Evolutionary conservation across 768 basidiomycete genomes (phyloP), one percentile per base, ranked within the genome.

Genomic region (Boletus edulis): DNA sequence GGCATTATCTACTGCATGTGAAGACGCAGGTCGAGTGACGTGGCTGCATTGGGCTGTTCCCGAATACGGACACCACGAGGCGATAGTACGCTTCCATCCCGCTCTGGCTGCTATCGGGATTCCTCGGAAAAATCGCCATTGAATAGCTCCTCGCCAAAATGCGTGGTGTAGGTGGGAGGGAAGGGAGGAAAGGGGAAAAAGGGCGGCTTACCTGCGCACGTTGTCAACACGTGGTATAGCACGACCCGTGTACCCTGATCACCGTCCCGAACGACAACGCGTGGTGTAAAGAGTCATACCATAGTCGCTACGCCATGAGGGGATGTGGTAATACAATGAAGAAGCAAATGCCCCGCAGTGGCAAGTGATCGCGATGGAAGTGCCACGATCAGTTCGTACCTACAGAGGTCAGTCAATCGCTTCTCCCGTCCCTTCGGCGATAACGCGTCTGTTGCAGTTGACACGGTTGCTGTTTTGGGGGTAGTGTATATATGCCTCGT

Each of bases 341-440:
- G 62, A 63, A 63, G 62, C 49, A 20, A 20, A 29, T 53, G 31
- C 45, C 61, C 50, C 60, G 22, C 55, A 48, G 14, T 24, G n/a
- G 20, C 35, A 40, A 60, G 37, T 27, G 49, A 62, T 57, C 41
- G 45, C 29, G 38, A 37, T 45, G 34, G 9, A 29, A 29, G 29
- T 29, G 29, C 35, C 29, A 14, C 41, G 58, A 60, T 60, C 52
- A 55, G 38, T 35, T 37, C 46, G 5, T 27, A 9, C 45, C 44
- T 22, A 38, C 54, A 48, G 40, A n/a, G 58, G 62, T 42, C 45
- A 56, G 54, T 53, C 58, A 51, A 53, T 60, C 62, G 49, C 62
- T 46, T 45, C 54, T 46, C 42, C 20, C 49, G 46, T 48, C 10
- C 18, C n/a, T 40, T 61, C 63, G 62, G 62, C 53, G 62, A 63